A percentile compares a stretch with the other conserved stretches of the same genome.
Evolutionary conservation across 192 early-diverging fungal species (phyloP).

Genomic region (Entomortierella parvispora): DNA sequence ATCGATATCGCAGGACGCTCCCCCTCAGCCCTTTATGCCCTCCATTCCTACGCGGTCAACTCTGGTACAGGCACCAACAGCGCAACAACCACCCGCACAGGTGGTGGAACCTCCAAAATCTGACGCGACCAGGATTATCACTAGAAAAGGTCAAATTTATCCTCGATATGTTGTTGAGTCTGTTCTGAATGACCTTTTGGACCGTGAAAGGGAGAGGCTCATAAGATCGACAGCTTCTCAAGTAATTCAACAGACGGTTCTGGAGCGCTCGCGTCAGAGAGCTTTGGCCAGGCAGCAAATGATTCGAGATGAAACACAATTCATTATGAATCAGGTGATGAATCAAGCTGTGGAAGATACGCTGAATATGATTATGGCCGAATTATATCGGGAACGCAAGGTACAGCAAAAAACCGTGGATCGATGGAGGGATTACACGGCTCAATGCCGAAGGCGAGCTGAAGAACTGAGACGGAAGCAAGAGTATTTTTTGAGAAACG

Average conservation of each 20-base stretch:
- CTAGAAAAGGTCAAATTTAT: constrained; percentile 23
- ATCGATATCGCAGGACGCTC: background rate
- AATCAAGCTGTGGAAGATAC: background rate
- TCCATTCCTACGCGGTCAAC: background rate
- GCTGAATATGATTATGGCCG: constrained; percentile 13
- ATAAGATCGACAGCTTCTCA: constrained; percentile 25
- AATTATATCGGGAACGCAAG: constrained; percentile 25
- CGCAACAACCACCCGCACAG: background rate
- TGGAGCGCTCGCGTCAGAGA: constrained; percentile 27
- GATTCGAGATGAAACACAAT: constrained; percentile 3
- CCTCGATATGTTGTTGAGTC: constrained; percentile 29
- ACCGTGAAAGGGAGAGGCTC: constrained; percentile 15
- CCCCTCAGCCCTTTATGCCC: background rate
- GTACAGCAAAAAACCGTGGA: constrained; percentile 5
- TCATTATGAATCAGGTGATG: constrained; percentile 9
- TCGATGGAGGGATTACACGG: constrained; percentile 20
- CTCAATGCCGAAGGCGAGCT: constrained; percentile 12
- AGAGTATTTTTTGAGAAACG: constrained; percentile 32
- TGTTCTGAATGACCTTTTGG: constrained; percentile 11
- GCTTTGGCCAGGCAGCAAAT: constrained; percentile 14
- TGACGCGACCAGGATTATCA: constrained; percentile 23
- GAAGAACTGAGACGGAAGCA: constrained; percentile 29
- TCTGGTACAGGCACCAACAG: background rate
- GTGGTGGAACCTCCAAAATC: constrained; percentile 8
- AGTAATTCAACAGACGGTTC: constrained; percentile 8